These are phyloP conservation scores for Kuraishia capsulata DNA, from an alignment of 805 yeast genomes.

Conservation along the genomic window DNA sequence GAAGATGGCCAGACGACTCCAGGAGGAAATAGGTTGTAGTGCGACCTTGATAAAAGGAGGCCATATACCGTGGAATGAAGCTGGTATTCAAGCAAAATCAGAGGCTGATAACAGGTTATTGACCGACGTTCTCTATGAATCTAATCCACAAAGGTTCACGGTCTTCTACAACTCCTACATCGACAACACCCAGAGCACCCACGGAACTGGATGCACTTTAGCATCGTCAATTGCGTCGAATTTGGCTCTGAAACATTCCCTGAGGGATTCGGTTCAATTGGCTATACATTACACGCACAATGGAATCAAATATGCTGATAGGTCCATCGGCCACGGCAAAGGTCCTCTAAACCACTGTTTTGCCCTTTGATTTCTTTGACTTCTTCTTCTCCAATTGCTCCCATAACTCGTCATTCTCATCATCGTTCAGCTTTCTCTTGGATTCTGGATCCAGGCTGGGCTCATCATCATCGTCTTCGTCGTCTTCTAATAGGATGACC, in stretches of 20 bases:
- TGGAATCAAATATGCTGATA: constrained; percentile 41
- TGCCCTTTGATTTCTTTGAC: neutral
- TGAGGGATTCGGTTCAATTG: constrained; percentile 40
- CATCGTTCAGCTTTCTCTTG: constrained; percentile 9
- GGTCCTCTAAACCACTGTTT: constrained; percentile 73
- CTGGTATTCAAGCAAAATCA: no score
- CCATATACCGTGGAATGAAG: constrained; percentile 58
- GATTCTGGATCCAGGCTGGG: constrained; percentile 14
- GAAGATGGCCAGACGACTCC: constrained; percentile 27
- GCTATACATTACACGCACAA: constrained; percentile 60
- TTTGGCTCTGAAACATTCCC: constrained; percentile 43
- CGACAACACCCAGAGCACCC: constrained; percentile 44
- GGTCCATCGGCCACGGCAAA: constrained; percentile 32
- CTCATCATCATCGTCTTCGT: constrained; percentile 26
- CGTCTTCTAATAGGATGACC: constrained; percentile 41
- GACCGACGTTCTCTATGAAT: constrained; percentile 20
- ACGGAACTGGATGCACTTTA: constrained; percentile 89
- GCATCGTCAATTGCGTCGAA: constrained; percentile 75
- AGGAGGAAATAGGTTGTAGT: constrained; percentile 28
- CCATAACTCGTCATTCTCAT: constrained; percentile 27
- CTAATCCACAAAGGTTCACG: constrained; percentile 21
- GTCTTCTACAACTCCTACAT: constrained; percentile 38
- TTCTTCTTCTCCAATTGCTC: constrained; percentile 22
- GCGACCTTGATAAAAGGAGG: constrained; percentile 80
- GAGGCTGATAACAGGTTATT: constrained; percentile 8